Base-by-base conservation (phyloP, 2,329 filamentous ascomycete genomes). In the Sporothrix pseudoabietina region DNA sequence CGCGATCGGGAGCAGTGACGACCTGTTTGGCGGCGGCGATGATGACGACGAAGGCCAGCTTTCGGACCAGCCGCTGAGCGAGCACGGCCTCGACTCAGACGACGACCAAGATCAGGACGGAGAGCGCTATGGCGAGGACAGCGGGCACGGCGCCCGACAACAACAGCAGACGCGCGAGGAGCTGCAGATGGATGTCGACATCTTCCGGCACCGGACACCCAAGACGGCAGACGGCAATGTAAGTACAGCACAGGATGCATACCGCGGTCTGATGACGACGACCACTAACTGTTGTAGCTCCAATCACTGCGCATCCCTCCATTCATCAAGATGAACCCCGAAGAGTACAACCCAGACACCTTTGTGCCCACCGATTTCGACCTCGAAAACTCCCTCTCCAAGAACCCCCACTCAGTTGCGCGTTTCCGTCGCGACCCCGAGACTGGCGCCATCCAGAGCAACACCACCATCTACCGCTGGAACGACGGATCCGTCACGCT, bases 401-500 rank as follows among this genome's bases (percentile, higher is more conserved):
- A 88, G 77, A 80, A 88, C 81, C 82, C 91, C 44, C 87, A 89
- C 78, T 88, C 89, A 52, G 90, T 91, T 1, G 86, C 92, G 66
- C 89, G 92, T 75, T 93, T 90, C 82, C 89, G 91, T 71, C 88
- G 87, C 78, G 90, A 93, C 73, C 85, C 89, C 10, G 86, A 85
- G n/a, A 91, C 89, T 0, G 86, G 87, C 68, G 84, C 89, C 75
- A 84, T 94, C 14, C 88, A 92, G 79, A 94, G 92, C 78, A 95
- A 95, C 79, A 88, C 92, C 2, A 87, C 90, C 75, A 83, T 95
- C 41, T 88, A 93, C 78, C 88, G 88, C 77, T 95, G 92, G 92
- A 93, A 90, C 75, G 92, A 95, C 78, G 92, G 92, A 39, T 93
- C 91, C 4, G 83, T 93, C 19, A 94, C 92, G 12, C 84, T 95